Evolutionary conservation across 306 rosid genomes (phyloP).

Genomic region (Casuarina glauca): DNA sequence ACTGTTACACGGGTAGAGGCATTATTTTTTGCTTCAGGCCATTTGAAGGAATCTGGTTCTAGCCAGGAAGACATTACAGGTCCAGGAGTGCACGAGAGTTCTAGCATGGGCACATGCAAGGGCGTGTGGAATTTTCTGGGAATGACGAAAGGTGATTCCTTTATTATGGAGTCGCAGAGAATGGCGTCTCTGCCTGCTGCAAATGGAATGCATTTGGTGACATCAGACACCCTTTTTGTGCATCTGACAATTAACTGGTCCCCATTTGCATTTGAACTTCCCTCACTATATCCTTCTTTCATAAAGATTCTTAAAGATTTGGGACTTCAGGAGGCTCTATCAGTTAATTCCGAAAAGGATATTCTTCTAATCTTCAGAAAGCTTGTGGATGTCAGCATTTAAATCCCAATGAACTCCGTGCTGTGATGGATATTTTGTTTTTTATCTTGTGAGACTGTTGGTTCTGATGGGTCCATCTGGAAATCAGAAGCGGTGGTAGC

Average conservation of each 20-base stretch:
- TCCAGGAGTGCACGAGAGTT: too few relatives aligned
- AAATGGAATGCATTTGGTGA: constrained; percentile 88
- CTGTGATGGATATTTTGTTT: constrained; percentile 84
- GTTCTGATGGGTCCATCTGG: constrained; percentile 45
- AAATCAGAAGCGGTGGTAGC: constrained; percentile 78
- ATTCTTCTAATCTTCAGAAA: constrained; percentile 81
- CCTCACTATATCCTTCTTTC: constrained; percentile 73
- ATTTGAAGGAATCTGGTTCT: too few relatives aligned
- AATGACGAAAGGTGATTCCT: too few relatives aligned
- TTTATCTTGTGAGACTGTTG: constrained; percentile 64
- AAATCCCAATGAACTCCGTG: constrained; percentile 96
- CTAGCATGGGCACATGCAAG: too few relatives aligned
- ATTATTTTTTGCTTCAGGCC: too few relatives aligned
- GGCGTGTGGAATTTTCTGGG: too few relatives aligned
- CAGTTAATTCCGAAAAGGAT: constrained; percentile 73
- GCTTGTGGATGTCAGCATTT: constrained; percentile 88
- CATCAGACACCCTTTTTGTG: constrained; percentile 74
- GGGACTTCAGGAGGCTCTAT: constrained; percentile 82
- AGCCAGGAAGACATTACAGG: too few relatives aligned
- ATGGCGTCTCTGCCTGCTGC: constrained; percentile 93
- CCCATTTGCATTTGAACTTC: constrained; percentile 97
- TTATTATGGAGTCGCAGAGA: constrained; percentile 49
- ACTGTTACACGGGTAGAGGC: too few relatives aligned
- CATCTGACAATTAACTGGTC: constrained; percentile 81
- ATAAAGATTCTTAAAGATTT: constrained; percentile 80